Conservation (phyloP, 2,329 filamentous ascomycete species). For the Akanthomyces lecanii region DNA sequence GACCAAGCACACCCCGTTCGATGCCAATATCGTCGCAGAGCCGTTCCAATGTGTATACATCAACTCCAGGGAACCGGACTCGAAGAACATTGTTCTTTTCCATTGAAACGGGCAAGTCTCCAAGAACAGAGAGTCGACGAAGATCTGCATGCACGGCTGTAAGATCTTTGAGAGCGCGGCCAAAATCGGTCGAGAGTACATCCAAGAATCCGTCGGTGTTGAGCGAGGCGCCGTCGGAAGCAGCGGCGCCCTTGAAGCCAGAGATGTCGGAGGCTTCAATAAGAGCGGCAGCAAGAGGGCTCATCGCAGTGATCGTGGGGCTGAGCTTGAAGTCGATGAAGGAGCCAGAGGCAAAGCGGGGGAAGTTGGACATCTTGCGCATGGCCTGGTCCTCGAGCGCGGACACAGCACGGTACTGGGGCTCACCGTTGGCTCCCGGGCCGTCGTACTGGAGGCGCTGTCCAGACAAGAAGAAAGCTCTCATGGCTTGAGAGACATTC, state of each 20-base stretch:
- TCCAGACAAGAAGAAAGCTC: conserved; percentile 88
- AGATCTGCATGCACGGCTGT: conserved; percentile 76
- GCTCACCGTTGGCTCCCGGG: conserved; percentile 65
- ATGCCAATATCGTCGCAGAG: conserved; percentile 87
- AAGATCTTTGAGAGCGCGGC: conserved; percentile 78
- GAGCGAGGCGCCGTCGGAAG: conserved; percentile 55
- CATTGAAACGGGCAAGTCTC: conserved; percentile 77
- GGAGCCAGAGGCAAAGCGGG: conserved; percentile 62
- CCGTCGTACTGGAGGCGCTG: conserved; percentile 87
- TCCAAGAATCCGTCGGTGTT: conserved; percentile 82
- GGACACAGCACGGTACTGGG: conserved; percentile 74
- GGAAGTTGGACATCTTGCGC: conserved; percentile 59
- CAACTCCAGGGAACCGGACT: conserved; percentile 87
- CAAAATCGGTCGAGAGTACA: conserved; percentile 81
- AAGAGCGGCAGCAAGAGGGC: conserved; percentile 59
- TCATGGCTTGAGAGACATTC: conserved; percentile 90
- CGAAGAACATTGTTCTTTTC: conserved; percentile 64
- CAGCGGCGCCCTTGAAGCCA: conserved; percentile 36
- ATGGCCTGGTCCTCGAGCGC: conserved; percentile 68
- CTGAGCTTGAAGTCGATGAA: conserved; percentile 85
- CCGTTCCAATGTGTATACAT: conserved; percentile 73
- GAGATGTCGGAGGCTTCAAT: conserved; percentile 43
- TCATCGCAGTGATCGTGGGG: conserved; percentile 85
- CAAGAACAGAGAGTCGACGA: conserved; percentile 68
- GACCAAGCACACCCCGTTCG: conserved; percentile 68